Conservation (phyloP, 352 stramenopile genomes). For the Pythium brassicae region DNA sequence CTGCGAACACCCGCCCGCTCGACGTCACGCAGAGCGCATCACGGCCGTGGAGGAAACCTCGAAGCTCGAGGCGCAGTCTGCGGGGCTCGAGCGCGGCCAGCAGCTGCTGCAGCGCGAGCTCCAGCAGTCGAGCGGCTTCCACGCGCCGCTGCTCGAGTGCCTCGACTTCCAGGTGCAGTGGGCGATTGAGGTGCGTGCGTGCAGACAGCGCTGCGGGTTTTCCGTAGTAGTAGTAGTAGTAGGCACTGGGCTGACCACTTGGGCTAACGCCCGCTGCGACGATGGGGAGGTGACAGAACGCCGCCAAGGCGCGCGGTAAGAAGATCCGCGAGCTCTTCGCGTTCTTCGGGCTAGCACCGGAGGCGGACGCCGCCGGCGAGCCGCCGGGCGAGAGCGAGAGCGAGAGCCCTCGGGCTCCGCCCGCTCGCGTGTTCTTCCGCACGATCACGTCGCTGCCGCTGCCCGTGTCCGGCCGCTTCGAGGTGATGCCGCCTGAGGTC, state of each 20-base stretch:
- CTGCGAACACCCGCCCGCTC: background rate
- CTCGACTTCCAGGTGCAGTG: constrained; percentile 69
- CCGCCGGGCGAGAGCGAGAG: background rate
- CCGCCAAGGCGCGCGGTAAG: constrained; percentile 53
- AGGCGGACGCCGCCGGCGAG: too few species aligned
- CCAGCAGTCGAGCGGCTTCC: constrained; percentile 27
- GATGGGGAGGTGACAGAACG: constrained; percentile 40
- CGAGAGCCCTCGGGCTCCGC: background rate
- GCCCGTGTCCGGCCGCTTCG: constrained; percentile 66
- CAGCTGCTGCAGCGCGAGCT: constrained; percentile 31
- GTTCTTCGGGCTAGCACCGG: constrained; percentile 37
- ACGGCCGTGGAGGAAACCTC: constrained; percentile 48
- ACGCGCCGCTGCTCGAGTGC: constrained; percentile 51
- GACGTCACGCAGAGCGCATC: constrained; percentile 34
- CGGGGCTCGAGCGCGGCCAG: constrained; percentile 37
- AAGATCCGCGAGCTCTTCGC: constrained; percentile 67
- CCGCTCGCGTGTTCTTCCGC: constrained; percentile 38
- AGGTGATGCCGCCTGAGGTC: constrained; percentile 70
- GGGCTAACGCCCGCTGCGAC: background rate
- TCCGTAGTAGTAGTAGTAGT: background rate
- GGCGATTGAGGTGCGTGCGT: constrained; percentile 37
- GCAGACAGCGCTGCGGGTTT: background rate
- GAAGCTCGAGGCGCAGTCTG: constrained; percentile 40
- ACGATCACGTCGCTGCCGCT: constrained; percentile 67
- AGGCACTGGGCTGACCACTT: background rate